Evolutionary conservation across 495 filamentous ascomycete species (phyloP), one percentile per base, ranked within the genome.

Genomic region (Lasiosphaeriaceae sp.): DNA sequence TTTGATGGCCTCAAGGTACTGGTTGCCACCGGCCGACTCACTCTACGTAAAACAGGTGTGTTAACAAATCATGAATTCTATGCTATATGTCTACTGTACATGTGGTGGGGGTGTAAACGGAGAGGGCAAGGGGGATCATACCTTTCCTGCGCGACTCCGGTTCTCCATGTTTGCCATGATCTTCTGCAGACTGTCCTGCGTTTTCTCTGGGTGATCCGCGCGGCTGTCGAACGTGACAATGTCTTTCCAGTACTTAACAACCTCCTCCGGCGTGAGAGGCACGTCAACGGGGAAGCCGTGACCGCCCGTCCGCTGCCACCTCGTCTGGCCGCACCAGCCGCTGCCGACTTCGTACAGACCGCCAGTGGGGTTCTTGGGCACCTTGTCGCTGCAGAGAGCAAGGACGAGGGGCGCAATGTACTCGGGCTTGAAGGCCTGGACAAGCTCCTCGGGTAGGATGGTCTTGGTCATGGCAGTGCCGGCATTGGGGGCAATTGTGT

Each of bases 361-460:
- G 63, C 93, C 93, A 58, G 92, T 97, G 12, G 85, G 82, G 61
- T 90, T 85, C 60, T 87, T 83, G 24, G 93, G 93, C 21, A 89
- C 79, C 67, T 89, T 89, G 74, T 98, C 94, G 53, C 90, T 94
- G 78, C 83, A 88, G 43, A 98, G 86, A 31, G 90, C 84, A 24
- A 89, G 87, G 47, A 98, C 93, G 41, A 97, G 71, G 47, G 94
- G 94, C 45, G 94, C 94, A 73, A 98, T 92, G 71, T 97, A 97
- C 64, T 97, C 94, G 45, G 94, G 94, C 86, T 98, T 98, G 84
- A 98, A 96, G 35, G 94, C 95, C 79, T 97, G 93, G 44, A 98
- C 92, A 79, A 97, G 86, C 76, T 97, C 94, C 66, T 97, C 91
- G 37, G 94, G 95, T 77, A 98, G 87, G 76, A 98, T 90, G 53